phyloP scores from a whole-genome alignment of 2,329 filamentous ascomycete species.

The Calonectria hawksworthii region DNA sequence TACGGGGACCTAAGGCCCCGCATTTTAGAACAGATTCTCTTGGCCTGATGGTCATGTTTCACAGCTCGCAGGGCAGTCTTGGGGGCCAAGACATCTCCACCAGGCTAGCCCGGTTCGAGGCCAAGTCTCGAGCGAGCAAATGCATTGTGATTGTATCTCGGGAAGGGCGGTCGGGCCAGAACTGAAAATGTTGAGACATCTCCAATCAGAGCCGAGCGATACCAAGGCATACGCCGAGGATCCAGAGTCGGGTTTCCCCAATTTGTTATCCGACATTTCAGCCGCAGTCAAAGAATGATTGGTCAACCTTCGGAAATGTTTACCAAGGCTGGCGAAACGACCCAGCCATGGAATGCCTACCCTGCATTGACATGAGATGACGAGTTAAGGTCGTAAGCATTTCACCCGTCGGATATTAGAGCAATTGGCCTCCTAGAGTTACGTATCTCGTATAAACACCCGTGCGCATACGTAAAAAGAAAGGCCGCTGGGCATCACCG shows the following conservation, averaged over 20 bases:
- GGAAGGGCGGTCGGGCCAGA: background rate
- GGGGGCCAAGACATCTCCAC: conserved; percentile 2
- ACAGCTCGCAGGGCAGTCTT: background rate
- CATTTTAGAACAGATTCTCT: conserved; percentile 15
- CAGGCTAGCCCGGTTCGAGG: background rate
- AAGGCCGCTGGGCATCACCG: background rate
- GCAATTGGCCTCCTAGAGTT: no score
- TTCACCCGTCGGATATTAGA: background rate
- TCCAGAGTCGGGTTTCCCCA: background rate
- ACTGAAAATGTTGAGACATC: background rate
- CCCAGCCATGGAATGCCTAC: background rate
- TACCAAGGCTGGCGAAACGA: background rate
- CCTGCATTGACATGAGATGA: background rate
- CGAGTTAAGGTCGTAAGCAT: background rate
- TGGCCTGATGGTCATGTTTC: conserved; percentile 8
- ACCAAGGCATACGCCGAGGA: background rate
- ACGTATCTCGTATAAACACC: background rate
- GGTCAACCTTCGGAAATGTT: conserved; percentile 9
- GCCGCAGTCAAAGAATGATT: background rate
- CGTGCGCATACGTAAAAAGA: background rate
- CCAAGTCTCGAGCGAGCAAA: background rate
- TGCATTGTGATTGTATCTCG: background rate
- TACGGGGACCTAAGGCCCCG: conserved; percentile 10
- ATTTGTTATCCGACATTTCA: conserved; percentile 4
- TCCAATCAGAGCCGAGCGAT: background rate